These are phyloP conservation scores for Nadsonia fulvescens DNA, from an alignment of 805 yeast species.

Conservation along the genomic window DNA sequence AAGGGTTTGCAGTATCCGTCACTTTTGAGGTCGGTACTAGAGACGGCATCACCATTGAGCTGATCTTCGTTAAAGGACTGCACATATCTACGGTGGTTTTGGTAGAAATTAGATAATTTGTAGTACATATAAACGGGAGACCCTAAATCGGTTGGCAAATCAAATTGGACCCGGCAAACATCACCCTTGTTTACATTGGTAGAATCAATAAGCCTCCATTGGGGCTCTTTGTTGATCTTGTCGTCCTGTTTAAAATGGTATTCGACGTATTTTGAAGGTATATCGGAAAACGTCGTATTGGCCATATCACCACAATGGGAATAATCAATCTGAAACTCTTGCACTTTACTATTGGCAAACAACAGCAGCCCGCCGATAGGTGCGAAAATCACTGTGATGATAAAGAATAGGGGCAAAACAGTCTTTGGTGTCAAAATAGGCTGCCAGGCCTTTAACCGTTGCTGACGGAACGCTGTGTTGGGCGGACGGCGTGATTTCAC, in stretches of 20 bases:
- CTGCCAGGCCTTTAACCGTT: conserved; percentile 52
- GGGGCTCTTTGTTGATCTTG: conserved; percentile 26
- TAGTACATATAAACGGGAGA: conserved; percentile 67
- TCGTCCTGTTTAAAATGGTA: conserved; percentile 40
- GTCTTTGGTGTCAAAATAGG: conserved; percentile 87
- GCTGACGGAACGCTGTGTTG: conserved; percentile 30
- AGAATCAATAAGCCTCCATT: conserved; percentile 40
- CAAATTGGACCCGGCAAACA: conserved; percentile 53
- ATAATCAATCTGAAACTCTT: conserved; percentile 59
- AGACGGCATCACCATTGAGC: conserved; percentile 56
- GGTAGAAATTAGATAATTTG: conserved; percentile 75
- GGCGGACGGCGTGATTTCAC: conserved; percentile 24
- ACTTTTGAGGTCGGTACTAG: conserved; percentile 28
- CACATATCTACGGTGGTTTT: conserved; percentile 89
- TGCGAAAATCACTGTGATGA: conserved; percentile 63
- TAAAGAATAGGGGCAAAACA: conserved; percentile 66
- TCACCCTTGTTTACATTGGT: conserved; percentile 18
- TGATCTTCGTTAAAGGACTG: conserved; percentile 69
- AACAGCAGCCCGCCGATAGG: conserved; percentile 82
- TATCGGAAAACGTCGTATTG: conserved; percentile 24
- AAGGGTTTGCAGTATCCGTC: conserved; percentile 48
- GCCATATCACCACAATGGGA: conserved; percentile 46
- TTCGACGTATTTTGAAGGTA: conserved; percentile 41
- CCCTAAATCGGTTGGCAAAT: conserved; percentile 49
- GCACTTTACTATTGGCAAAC: conserved; percentile 61